phyloP scores from a whole-genome alignment of 129 eudicot species.

The Mikania micrantha region DNA sequence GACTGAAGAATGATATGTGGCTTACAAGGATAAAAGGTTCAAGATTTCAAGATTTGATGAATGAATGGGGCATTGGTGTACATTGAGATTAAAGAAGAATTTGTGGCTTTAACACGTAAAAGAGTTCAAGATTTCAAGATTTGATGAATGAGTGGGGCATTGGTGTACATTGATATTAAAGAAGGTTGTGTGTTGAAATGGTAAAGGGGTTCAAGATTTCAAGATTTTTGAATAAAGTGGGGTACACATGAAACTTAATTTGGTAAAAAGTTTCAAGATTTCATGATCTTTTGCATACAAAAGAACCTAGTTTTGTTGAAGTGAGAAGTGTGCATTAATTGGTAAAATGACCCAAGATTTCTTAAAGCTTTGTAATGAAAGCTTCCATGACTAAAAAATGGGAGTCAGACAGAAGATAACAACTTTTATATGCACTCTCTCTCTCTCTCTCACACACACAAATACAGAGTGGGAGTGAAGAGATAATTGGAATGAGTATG shows the following conservation, averaged over 20 bases:
- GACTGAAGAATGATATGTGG: too few species aligned
- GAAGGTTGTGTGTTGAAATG: too few species aligned
- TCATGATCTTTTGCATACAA: background rate
- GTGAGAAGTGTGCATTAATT: slow-evolving; percentile 5
- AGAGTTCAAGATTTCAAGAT: too few species aligned
- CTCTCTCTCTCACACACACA: slow-evolving; percentile 10
- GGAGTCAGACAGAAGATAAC: slow-evolving; percentile 11
- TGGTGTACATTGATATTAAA: too few species aligned
- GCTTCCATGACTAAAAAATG: slow-evolving; percentile 16
- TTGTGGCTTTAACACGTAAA: too few species aligned
- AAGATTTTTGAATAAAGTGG: too few species aligned
- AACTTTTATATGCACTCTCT: background rate
- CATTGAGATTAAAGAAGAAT: too few species aligned
- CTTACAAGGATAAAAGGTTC: too few species aligned
- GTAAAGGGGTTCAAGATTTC: too few species aligned
- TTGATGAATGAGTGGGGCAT: too few species aligned
- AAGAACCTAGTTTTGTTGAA: slow-evolving; percentile 11
- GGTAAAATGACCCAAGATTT: slow-evolving; percentile 18
- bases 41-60: too few species aligned
- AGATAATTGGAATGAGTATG: slow-evolving; percentile 31
- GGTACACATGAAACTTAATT: background rate
- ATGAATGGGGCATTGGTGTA: too few species aligned
- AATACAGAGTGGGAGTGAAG: slow-evolving; percentile 16
- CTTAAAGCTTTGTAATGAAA: slow-evolving; percentile 22
- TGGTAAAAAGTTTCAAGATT: background rate